phyloP scores from a whole-genome alignment of 2,329 filamentous ascomycete genomes.

The Madurella mycetomatis region DNA sequence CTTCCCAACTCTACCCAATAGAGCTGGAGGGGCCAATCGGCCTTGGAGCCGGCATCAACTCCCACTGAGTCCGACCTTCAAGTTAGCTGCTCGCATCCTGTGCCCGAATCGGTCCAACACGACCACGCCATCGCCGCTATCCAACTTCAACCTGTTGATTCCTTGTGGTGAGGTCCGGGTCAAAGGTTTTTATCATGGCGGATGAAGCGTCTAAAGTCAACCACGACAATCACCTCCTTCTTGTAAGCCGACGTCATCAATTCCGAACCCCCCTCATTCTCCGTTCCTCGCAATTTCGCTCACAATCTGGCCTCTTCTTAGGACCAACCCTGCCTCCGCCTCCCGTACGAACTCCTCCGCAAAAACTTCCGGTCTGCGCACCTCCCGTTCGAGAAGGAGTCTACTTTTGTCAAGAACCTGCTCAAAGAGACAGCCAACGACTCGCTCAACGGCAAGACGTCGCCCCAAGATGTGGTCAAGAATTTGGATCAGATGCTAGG shows the following conservation, averaged over 20 bases:
- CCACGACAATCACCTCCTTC: constrained; percentile 69
- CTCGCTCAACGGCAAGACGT: constrained; percentile 58
- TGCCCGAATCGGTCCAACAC: background rate
- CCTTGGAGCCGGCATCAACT: background rate
- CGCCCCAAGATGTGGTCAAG: constrained; percentile 67
- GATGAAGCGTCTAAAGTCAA: constrained; percentile 65
- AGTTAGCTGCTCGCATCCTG: background rate
- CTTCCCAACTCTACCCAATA: background rate
- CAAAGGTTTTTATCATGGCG: constrained; percentile 43
- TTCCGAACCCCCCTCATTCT: too few species aligned
- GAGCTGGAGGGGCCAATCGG: background rate
- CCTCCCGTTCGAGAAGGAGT: constrained; percentile 69
- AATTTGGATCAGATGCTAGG: constrained; percentile 80
- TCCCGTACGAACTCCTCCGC: constrained; percentile 86
- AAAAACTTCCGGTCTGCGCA: constrained; percentile 91
- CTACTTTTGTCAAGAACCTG: constrained; percentile 55
- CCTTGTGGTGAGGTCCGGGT: background rate
- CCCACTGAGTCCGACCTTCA: background rate
- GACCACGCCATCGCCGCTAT: background rate
- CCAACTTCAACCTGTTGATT: background rate
- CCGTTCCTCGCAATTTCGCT: background rate
- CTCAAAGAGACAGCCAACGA: constrained; percentile 62
- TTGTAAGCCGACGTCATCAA: constrained; percentile 46
- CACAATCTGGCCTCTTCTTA: constrained; percentile 31
- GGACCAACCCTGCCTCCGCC: constrained; percentile 91